Base-by-base conservation (phyloP, 2,329 filamentous ascomycete species). In the Sporothrix brasiliensis region DNA sequence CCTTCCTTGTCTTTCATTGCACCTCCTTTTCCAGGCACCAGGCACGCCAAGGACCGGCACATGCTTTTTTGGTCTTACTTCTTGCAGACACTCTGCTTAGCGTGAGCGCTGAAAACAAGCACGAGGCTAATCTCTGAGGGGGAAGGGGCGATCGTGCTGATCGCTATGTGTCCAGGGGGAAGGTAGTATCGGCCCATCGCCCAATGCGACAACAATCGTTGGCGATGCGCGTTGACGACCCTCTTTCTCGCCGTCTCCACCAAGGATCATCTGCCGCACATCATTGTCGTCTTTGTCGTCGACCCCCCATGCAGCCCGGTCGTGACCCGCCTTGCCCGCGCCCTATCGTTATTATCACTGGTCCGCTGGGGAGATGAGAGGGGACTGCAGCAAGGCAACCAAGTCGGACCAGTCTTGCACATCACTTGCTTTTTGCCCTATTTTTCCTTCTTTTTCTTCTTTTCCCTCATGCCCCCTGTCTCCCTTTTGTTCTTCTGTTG, bases 331-430 rank as follows among this genome's bases (percentile, higher is more conserved):
- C 14, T 16, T 7, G 34, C 34, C 34, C 61, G n/a, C 19, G 24
- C 44, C 61, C 44, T 44, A 30, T 39, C 30, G 39, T 27, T 30
- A 30, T 54, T 54, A 47, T 54, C 49, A 67, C 65, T 67, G 65
- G 65, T 39, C 65, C 47, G 30, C 27, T n/a, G 63, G 47, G 63
- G 63, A 66, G 63, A 66, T 66, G 63, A 66, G 63, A 66, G 63
- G 63, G 27, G 63, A 13, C 21, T 5, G n/a, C 50, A 53, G 9
- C n/a, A 14, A 52, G 19, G n/a, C 50, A 19, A 4, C 50, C 50
- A 4, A 21, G 52, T 54, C 49, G 49, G 6, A 16, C 9, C 41
- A 16, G 41, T 44, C 11, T 5, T 54, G 52, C 21, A 54, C 52
- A 54, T 54, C 52, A 27, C 24, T 54, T 21, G 41, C 10, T 27